Evolutionary conservation across 2,329 filamentous ascomycete genomes (phyloP).

Genomic region (Monosporascus sp.): DNA sequence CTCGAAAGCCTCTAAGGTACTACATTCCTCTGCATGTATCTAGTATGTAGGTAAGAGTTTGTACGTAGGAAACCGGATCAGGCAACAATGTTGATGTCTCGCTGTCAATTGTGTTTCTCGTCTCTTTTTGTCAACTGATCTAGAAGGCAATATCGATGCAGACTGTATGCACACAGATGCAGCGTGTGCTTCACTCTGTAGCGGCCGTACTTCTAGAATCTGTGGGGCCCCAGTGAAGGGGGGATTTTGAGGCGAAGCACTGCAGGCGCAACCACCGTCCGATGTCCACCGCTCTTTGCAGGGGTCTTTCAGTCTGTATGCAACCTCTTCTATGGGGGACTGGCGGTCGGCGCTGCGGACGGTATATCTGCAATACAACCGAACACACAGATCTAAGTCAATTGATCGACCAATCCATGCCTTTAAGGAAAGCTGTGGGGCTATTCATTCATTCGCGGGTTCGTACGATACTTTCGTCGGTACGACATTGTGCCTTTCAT

Average conservation of each 20-base stretch:
- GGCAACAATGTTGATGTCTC: too few species aligned
- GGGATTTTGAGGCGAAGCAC: constrained; percentile 9
- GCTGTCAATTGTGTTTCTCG: too few species aligned
- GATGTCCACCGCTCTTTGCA: constrained; percentile 28
- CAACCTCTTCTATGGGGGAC: constrained; percentile 23
- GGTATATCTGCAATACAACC: neutral
- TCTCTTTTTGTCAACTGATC: too few species aligned
- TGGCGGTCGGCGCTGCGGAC: constrained; percentile 20
- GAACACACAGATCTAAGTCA: neutral
- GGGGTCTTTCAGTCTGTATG: constrained; percentile 20
- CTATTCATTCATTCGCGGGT: neutral
- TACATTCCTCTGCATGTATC: too few species aligned
- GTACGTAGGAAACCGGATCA: too few species aligned
- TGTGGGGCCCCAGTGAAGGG: neutral
- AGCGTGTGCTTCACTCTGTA: too few species aligned
- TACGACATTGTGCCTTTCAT: neutral
- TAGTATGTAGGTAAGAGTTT: too few species aligned
- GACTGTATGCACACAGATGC: too few species aligned
- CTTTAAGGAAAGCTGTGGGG: neutral
- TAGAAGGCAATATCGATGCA: too few species aligned
- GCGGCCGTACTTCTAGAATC: neutral
- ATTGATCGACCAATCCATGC: neutral
- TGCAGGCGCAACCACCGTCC: constrained; percentile 16
- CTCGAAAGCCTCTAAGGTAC: too few species aligned
- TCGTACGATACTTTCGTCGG: neutral